A percentile compares a stretch with the other conserved stretches of the same genome.
These are phyloP conservation scores for Suillus fuscotomentosus DNA, from an alignment of 768 basidiomycete species.

Conservation along the genomic window DNA sequence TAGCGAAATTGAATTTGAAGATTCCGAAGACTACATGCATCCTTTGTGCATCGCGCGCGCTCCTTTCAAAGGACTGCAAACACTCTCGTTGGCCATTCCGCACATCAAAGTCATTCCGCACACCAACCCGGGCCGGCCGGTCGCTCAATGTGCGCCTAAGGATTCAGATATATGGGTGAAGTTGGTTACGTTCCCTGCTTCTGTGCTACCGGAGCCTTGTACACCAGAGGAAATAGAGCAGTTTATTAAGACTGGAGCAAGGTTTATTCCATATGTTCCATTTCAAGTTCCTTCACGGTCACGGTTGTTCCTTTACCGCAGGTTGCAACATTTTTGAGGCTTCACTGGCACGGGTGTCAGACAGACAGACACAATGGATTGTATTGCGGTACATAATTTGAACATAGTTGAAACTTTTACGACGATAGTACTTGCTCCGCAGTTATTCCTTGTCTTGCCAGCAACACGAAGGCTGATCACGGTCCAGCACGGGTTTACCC, in stretches of 20 bases:
- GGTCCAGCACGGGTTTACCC: too few relatives aligned
- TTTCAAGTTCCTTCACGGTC: too few relatives aligned
- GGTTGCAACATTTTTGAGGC: not conserved
- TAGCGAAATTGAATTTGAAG: not conserved
- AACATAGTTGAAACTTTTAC: too few relatives aligned
- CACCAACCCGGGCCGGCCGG: too few relatives aligned
- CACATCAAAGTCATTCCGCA: not conserved
- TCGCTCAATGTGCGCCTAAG: not conserved
- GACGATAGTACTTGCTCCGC: too few relatives aligned
- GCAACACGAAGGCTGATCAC: too few relatives aligned
- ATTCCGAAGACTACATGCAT: not conserved
- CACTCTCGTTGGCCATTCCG: not conserved
- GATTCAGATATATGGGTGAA: not conserved
- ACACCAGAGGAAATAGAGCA: not conserved
- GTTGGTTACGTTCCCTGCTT: not conserved
- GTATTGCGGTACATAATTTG: too few relatives aligned
- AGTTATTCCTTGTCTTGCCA: too few relatives aligned
- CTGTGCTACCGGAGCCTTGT: not conserved
- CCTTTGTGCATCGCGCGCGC: constrained; percentile 20
- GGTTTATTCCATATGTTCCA: not conserved
- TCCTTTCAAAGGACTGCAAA: constrained; percentile 25
- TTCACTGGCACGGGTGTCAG: too few relatives aligned
- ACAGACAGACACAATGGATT: too few relatives aligned
- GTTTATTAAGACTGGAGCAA: not conserved
- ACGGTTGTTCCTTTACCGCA: not conserved